Evolutionary conservation across 106 monocot genomes (phyloP).

Genomic region (Vanilla planifolia): DNA sequence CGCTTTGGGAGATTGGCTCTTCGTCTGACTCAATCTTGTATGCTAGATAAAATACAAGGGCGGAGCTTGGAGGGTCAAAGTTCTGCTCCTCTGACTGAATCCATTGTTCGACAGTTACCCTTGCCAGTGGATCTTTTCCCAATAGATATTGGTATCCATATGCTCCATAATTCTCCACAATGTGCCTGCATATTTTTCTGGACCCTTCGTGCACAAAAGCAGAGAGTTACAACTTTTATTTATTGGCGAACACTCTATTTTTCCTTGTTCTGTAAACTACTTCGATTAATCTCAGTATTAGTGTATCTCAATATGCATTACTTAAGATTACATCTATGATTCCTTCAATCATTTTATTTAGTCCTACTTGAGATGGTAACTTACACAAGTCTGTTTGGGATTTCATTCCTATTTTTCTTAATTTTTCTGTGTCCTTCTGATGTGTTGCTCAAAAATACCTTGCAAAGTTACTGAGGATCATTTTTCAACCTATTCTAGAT

Average conservation of each 20-base stretch:
- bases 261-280: background rate
- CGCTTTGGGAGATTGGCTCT: slow-evolving; percentile 19
- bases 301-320: no score
- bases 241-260: background rate
- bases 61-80: slow-evolving; percentile 59
- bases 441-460: no score
- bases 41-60: slow-evolving; percentile 46
- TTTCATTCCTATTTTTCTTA: no score
- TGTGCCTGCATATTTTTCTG: slow-evolving; percentile 52
- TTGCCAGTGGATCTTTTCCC: slow-evolving; percentile 49
- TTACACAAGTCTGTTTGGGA: no score
- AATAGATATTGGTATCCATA: slow-evolving; percentile 45
- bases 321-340: no score
- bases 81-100: slow-evolving; percentile 51
- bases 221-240: slow-evolving; percentile 1
- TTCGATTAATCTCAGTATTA: no score
- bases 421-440: no score
- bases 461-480: no score
- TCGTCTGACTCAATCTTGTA: slow-evolving; percentile 13
- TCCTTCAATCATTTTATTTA: no score
- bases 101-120: slow-evolving; percentile 64
- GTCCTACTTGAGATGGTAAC: no score
- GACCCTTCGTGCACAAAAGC: slow-evolving; percentile 32
- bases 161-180: slow-evolving; percentile 36
- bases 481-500: no score